Evolutionary conservation across 2,329 filamentous ascomycete genomes (phyloP).

Genomic region (Ophiostoma australiae): DNA sequence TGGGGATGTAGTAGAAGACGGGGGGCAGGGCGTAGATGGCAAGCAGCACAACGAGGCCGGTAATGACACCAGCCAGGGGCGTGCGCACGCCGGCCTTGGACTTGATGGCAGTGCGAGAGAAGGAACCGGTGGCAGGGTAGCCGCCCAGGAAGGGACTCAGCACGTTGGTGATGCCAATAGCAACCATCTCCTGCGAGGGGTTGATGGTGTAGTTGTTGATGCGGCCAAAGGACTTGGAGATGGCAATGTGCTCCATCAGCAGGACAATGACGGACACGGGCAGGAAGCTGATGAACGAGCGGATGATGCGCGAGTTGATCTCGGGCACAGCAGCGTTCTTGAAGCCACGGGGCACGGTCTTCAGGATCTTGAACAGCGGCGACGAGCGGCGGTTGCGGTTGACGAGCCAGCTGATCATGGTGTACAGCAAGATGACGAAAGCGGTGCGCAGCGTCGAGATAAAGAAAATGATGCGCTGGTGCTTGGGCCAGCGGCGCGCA

Average conservation of each 20-base stretch:
- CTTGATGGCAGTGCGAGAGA: constrained; percentile 71
- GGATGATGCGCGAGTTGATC: constrained; percentile 62
- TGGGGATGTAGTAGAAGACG: constrained; percentile 78
- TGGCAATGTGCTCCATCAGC: constrained; percentile 94
- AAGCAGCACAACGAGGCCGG: constrained; percentile 67
- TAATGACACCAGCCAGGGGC: constrained; percentile 72
- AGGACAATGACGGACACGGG: constrained; percentile 87
- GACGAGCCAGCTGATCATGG: constrained; percentile 79
- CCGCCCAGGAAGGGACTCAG: constrained; percentile 87
- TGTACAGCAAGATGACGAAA: constrained; percentile 89
- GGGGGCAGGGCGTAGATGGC: constrained; percentile 72
- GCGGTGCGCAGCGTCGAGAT: constrained; percentile 82
- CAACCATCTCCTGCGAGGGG: constrained; percentile 92
- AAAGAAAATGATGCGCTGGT: constrained; percentile 79
- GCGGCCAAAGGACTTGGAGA: constrained; percentile 96
- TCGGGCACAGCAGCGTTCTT: constrained; percentile 70
- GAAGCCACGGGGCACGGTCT: constrained; percentile 76
- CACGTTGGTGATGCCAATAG: constrained; percentile 86
- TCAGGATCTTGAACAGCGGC: constrained; percentile 69
- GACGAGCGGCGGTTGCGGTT: constrained; percentile 62
- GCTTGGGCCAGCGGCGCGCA: constrained; percentile 64
- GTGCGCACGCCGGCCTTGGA: constrained; percentile 79
- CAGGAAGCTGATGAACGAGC: constrained; percentile 63
- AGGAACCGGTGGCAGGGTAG: constrained; percentile 80
- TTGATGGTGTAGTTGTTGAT: constrained; percentile 97